Evolutionary conservation across 331 rosid genomes (phyloP), one percentile per base, ranked within the genome.

Genomic region (Rosa hybrid): DNA sequence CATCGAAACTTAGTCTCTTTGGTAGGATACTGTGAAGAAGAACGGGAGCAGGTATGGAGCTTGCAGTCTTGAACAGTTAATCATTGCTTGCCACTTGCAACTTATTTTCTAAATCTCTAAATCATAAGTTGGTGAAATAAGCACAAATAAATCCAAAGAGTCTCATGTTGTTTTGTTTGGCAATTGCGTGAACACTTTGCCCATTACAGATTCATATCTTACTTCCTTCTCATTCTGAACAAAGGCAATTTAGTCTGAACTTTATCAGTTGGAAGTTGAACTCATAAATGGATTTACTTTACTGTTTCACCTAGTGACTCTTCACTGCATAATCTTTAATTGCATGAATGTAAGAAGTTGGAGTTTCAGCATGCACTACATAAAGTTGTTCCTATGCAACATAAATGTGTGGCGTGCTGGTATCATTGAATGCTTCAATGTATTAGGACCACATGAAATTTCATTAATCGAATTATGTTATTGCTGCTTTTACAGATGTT

Each of bases 1-100:
- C 98, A 94, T 81, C 90, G 97, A 49, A 94, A 94, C 86, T 89
- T 94, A 25, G 97, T 94, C 77, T 84, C 96, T 0, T 75, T 94
- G 70, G 75, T 90, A 17, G 98, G 98, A 76, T 94, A 90, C 71
- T 94, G 98, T 69, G 81, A 87, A 21, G 94, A 94, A 86, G 92
- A 88, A 64, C 94, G 72, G 45, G 98, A 94, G 76, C 96, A 94
- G 92, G 98, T 94, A 87, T 49, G 67, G 5, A n/a, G 30, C 62
- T 72, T 27, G 71, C 63, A 18, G 51, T 63, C 80, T 65, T 77
- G 68, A 48, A 39, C 53, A 11, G 30, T 48, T 69, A 46, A 23
- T 69, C 16, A 27, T 69, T 25, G 30, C 50, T 57, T 13, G 18
- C 9, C 3, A 41, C 6, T 71, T 45, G 27, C 39, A 25, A 20